Conservation (phyloP, 2,329 filamentous ascomycete genomes). For the Onygenales sp. region DNA sequence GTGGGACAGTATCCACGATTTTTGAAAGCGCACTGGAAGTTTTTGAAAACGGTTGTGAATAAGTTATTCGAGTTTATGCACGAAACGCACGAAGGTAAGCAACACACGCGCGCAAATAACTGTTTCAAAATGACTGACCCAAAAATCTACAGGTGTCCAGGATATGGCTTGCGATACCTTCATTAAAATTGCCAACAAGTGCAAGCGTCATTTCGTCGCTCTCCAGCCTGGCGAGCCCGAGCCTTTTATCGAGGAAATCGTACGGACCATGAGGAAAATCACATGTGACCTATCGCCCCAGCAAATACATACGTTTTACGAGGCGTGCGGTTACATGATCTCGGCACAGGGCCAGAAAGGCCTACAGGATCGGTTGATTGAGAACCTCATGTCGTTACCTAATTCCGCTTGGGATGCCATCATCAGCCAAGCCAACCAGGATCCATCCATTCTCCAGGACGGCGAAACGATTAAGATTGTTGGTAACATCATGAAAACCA, state of each 20-base stretch:
- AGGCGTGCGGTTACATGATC: conserved; percentile 98
- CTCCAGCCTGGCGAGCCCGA: conserved; percentile 89
- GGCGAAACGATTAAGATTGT: conserved; percentile 95
- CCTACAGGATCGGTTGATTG: conserved; percentile 81
- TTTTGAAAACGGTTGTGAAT: conserved; percentile 98
- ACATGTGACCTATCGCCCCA: conserved; percentile 91
- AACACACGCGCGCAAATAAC: neutral
- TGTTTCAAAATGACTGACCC: conserved; percentile 5
- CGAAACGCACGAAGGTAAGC: conserved; percentile 83
- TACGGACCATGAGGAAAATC: conserved; percentile 89
- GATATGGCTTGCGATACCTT: conserved; percentile 99
- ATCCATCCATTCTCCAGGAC: conserved; percentile 82
- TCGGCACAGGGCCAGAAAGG: conserved; percentile 92
- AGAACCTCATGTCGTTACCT: conserved; percentile 85
- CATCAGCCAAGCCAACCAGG: conserved; percentile 74
- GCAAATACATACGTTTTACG: conserved; percentile 97
- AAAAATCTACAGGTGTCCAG: conserved; percentile 62
- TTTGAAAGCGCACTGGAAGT: conserved; percentile 99
- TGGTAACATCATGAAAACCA: conserved; percentile 99
- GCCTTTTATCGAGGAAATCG: conserved; percentile 97
- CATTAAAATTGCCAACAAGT: conserved; percentile 98
- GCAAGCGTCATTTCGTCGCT: conserved; percentile 92
- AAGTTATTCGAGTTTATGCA: conserved; percentile 99
- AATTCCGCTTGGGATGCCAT: conserved; percentile 95
- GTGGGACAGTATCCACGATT: conserved; percentile 97